Conservation (phyloP, 306 rosid species). For the Cyamopsis tetragonoloba region DNA sequence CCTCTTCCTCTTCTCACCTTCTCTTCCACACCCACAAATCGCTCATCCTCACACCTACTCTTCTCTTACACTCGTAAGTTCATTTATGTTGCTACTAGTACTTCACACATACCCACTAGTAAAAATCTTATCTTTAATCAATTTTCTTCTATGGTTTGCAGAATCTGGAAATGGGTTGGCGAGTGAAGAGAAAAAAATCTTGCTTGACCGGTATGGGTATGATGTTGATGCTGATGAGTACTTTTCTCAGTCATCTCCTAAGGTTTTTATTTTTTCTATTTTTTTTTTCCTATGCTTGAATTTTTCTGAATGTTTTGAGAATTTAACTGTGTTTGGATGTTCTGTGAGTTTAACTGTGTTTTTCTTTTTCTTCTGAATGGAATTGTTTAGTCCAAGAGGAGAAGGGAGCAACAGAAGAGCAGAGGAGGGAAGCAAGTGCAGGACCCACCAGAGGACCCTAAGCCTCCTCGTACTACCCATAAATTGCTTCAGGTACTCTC, state of each 20-base stretch:
- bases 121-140: background rate
- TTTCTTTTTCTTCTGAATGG: constrained; percentile 7
- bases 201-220: constrained; percentile 77
- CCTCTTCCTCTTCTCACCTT: constrained; percentile 30
- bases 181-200: constrained; percentile 48
- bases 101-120: background rate
- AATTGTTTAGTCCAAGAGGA: constrained; percentile 52
- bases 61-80: constrained; percentile 46
- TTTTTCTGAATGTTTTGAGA: constrained; percentile 11
- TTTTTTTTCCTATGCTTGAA: constrained; percentile 7
- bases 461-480: constrained; percentile 66
- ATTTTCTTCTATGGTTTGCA: constrained; percentile 11
- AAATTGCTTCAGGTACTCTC: constrained; percentile 76
- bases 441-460: constrained; percentile 41
- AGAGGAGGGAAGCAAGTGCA: constrained; percentile 47
- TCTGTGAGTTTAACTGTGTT: no score
- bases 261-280: constrained; percentile 35
- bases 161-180: constrained; percentile 54
- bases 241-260: constrained; percentile 58
- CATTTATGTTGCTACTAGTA: background rate
- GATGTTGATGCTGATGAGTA: constrained; percentile 72
- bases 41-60: constrained; percentile 26
- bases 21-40: constrained; percentile 31
- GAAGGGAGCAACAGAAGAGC: constrained; percentile 39
- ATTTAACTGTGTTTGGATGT: constrained; percentile 3